phyloP scores from a whole-genome alignment of 345 rosid species.

The Iberis pinnata region DNA sequence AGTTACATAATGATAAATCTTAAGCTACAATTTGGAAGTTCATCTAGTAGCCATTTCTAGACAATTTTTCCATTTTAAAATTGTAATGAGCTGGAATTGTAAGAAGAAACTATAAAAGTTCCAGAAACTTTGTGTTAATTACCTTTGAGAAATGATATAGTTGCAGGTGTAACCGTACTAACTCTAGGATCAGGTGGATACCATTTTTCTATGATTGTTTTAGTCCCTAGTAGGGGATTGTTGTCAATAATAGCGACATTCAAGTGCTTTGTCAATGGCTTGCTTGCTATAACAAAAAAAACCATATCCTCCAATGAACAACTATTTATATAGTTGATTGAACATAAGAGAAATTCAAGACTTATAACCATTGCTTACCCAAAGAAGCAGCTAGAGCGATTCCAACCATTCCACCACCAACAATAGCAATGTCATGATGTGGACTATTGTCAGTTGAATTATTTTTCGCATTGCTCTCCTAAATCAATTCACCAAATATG shows the following conservation, averaged over 20 bases:
- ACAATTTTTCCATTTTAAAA: not conserved
- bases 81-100: too few relatives aligned
- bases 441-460: constrained; percentile 21
- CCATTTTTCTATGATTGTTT: constrained; percentile 44
- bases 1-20: not conserved
- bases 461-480: constrained; percentile 36
- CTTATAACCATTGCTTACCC: constrained; percentile 35
- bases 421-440: constrained; percentile 76
- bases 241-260: constrained; percentile 76
- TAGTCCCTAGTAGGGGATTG: constrained; percentile 62
- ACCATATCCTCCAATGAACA: too few relatives aligned
- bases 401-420: constrained; percentile 98
- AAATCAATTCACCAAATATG: constrained; percentile 3
- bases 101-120: too few relatives aligned
- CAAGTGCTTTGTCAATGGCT: constrained; percentile 73
- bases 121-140: too few relatives aligned
- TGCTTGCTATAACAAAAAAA: constrained; percentile 51
- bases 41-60: not conserved
- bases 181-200: constrained; percentile 86
- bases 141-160: constrained; percentile 80
- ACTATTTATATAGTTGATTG: not conserved
- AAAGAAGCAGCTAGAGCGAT: constrained; percentile 90
- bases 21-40: not conserved
- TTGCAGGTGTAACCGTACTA: constrained; percentile 86
- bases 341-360: not conserved